Evolutionary conservation across 352 stramenopile species (phyloP).

Genomic region (Pythium rhizo-oryzae): DNA sequence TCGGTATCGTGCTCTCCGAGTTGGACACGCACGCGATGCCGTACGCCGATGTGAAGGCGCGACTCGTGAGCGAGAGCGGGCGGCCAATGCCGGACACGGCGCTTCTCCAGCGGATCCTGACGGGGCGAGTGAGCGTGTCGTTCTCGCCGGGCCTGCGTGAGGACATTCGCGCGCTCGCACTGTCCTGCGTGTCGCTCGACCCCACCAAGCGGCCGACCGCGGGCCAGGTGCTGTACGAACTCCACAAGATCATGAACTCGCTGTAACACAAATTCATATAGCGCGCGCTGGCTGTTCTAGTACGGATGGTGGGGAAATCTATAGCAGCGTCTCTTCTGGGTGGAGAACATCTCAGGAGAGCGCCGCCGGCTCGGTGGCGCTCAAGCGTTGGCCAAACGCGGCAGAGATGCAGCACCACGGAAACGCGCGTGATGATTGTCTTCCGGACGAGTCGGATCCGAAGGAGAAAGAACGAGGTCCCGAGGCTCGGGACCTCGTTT

Average conservation of each 20-base stretch:
- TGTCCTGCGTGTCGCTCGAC: constrained; percentile 13
- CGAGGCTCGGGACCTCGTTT: too few relatives aligned
- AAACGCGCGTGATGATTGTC: too few relatives aligned
- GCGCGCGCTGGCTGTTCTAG: too few relatives aligned
- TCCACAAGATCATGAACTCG: constrained; percentile 28
- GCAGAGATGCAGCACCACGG: too few relatives aligned
- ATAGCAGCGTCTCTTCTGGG: too few relatives aligned
- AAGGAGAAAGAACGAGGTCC: too few relatives aligned
- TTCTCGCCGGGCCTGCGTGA: constrained; percentile 3
- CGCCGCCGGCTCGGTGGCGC: too few relatives aligned
- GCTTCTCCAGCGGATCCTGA: constrained; percentile 22
- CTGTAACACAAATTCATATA: constrained; percentile 4
- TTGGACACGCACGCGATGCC: constrained; percentile 24
- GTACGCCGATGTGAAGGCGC: constrained; percentile 19
- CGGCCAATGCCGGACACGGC: constrained; percentile 16
- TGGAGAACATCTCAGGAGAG: too few relatives aligned
- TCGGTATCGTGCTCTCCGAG: constrained; percentile 26
- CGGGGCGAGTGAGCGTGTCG: constrained; percentile 12
- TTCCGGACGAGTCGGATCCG: too few relatives aligned
- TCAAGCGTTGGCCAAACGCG: too few relatives aligned
- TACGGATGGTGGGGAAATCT: too few relatives aligned
- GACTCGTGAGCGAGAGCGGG: constrained; percentile 10
- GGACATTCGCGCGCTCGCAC: constrained; percentile 2
- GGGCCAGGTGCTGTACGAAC: constrained; percentile 22
- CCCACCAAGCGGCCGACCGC: constrained; percentile 11